Evolutionary conservation across 768 basidiomycete genomes (phyloP).

Genomic region (Psilocybe subaeruginosa): DNA sequence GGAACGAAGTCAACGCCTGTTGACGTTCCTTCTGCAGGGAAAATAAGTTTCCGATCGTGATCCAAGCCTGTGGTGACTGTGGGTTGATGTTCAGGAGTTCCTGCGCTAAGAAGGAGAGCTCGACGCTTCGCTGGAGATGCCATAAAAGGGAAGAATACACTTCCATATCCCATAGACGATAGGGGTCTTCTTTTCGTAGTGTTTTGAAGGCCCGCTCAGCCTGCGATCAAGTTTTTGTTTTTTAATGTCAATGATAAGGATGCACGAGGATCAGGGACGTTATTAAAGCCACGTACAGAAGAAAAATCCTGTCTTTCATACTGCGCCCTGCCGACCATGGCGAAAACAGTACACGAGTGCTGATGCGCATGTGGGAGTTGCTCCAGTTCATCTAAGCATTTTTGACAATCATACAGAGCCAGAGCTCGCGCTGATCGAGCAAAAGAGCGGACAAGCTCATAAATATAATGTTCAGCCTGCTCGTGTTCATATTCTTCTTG

Average conservation of each 20-base stretch:
- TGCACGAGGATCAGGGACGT: conserved; percentile 17
- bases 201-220: conserved; percentile 89
- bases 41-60: conserved; percentile 94
- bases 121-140: conserved; percentile 86
- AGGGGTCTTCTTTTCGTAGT: conserved; percentile 84
- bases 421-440: conserved; percentile 79
- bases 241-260: conserved; percentile 27
- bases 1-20: conserved; percentile 93
- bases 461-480: conserved; percentile 82
- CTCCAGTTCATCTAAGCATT: conserved; percentile 77
- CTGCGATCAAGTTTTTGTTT: conserved; percentile 44
- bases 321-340: conserved; percentile 84
- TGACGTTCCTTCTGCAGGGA: conserved; percentile 93
- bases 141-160: conserved; percentile 95
- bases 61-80: conserved; percentile 90
- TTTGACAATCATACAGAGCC: conserved; percentile 74
- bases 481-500: conserved; percentile 73
- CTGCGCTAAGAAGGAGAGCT: conserved; percentile 91
- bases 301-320: conserved; percentile 91
- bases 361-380: conserved; percentile 75
- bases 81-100: conserved; percentile 85
- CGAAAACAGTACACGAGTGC: conserved; percentile 75
- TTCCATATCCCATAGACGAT: conserved; percentile 92
- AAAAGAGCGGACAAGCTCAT: conserved; percentile 80
- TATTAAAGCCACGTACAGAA: conserved; percentile 59